Conservation (phyloP, 352 stramenopile species). For the Hyaloperonospora brassicae region DNA sequence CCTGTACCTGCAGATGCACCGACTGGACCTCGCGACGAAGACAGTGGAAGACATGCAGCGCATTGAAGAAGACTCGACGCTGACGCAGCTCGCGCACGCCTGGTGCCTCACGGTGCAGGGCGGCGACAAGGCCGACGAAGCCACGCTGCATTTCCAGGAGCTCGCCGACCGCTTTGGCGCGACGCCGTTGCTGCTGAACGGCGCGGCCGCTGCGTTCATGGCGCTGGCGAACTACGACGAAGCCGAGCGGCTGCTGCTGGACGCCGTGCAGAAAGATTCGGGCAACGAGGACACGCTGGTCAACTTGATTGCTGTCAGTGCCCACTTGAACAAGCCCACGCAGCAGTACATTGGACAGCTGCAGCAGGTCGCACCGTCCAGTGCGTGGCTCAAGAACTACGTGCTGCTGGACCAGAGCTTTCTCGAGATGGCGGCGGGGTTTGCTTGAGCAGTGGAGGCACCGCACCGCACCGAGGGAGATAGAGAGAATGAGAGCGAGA, state of each 20-base stretch:
- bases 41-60: constrained; percentile 84
- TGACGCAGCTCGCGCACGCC: constrained; percentile 90
- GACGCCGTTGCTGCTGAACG: constrained; percentile 88
- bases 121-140: constrained; percentile 81
- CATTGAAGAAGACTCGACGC: constrained; percentile 93
- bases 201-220: constrained; percentile 88
- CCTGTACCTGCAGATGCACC: constrained; percentile 90
- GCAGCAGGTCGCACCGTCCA: constrained; percentile 61
- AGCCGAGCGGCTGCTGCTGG: constrained; percentile 83
- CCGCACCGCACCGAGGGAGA: too few relatives aligned
- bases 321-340: constrained; percentile 85
- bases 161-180: constrained; percentile 92
- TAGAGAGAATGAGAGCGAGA: neutral
- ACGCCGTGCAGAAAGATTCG: constrained; percentile 80
- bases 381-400: constrained; percentile 69
- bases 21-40: constrained; percentile 88
- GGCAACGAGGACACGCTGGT: constrained; percentile 89
- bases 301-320: constrained; percentile 88
- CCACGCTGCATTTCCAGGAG: constrained; percentile 89
- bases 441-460: constrained; percentile 31
- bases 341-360: constrained; percentile 76
- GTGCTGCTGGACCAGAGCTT: constrained; percentile 60
- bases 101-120: constrained; percentile 85
- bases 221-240: constrained; percentile 85
- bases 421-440: constrained; percentile 52